phyloP scores from a whole-genome alignment of 2,329 filamentous ascomycete genomes.

The Ceratocystis alfenasii region DNA sequence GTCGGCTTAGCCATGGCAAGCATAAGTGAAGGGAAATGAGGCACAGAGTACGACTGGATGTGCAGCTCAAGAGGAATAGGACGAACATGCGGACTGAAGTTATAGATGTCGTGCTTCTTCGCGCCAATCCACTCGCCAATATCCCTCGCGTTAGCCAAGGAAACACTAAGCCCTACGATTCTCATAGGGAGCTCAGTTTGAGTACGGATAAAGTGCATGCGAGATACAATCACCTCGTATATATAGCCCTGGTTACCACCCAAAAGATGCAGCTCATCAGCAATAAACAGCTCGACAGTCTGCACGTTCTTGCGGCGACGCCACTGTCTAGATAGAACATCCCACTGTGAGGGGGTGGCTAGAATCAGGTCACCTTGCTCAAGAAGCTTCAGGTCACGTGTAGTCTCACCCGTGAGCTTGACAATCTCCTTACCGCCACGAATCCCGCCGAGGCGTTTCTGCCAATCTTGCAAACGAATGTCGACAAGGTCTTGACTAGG shows the following conservation, averaged over 20 bases:
- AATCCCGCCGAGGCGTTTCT: slow-evolving; percentile 57
- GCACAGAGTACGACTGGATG: slow-evolving; percentile 88
- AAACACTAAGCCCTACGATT: slow-evolving; percentile 81
- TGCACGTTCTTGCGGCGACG: slow-evolving; percentile 92
- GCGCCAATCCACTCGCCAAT: slow-evolving; percentile 97
- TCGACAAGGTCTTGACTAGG: slow-evolving; percentile 92
- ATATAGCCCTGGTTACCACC: slow-evolving; percentile 77
- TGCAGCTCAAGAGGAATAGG: slow-evolving; percentile 85
- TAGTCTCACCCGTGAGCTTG: slow-evolving; percentile 87
- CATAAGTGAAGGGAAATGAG: slow-evolving; percentile 97
- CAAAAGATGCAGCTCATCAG: slow-evolving; percentile 88
- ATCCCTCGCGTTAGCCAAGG: slow-evolving; percentile 82
- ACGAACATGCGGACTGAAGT: slow-evolving; percentile 87
- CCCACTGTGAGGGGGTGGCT: slow-evolving; percentile 90
- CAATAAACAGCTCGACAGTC: slow-evolving; percentile 79
- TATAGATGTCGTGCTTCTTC: slow-evolving; percentile 96
- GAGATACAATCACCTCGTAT: slow-evolving; percentile 93
- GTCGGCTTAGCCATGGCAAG: slow-evolving; percentile 94
- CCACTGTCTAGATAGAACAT: slow-evolving; percentile 91
- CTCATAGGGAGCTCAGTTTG: slow-evolving; percentile 76
- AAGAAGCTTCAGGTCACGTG: slow-evolving; percentile 77
- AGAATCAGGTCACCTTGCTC: slow-evolving; percentile 81
- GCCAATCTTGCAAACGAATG: slow-evolving; percentile 71
- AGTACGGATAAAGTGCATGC: slow-evolving; percentile 90
- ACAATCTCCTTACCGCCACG: slow-evolving; percentile 79